Conservation (phyloP, 495 filamentous ascomycete species). For the Astrocystis sublimbata region DNA sequence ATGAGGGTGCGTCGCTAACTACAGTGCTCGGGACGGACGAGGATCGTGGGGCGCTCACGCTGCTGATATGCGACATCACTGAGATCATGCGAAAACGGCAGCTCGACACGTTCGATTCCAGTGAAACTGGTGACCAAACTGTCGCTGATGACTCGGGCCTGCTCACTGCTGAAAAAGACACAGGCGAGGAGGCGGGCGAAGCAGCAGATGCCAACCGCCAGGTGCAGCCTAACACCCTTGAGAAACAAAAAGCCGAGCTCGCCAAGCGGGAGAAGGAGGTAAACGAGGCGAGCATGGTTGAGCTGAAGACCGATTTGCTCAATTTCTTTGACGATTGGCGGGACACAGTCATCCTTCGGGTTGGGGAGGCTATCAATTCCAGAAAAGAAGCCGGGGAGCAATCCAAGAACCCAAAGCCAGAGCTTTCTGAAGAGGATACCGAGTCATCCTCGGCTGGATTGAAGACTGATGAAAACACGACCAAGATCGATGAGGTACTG, state of each 20-base stretch:
- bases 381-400: slow-evolving; percentile 42
- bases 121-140: slow-evolving; percentile 25
- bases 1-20: slow-evolving; percentile 30
- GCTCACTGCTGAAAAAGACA: slow-evolving; percentile 14
- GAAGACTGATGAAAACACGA: slow-evolving; percentile 24
- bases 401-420: slow-evolving; percentile 23
- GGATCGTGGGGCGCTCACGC: slow-evolving; percentile 34
- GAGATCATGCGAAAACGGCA: slow-evolving; percentile 44
- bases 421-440: slow-evolving; percentile 3
- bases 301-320: slow-evolving; percentile 39
- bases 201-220: slow-evolving; percentile 10
- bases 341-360: slow-evolving; percentile 58
- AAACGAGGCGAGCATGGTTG: slow-evolving; percentile 36
- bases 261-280: slow-evolving; percentile 38
- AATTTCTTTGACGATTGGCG: slow-evolving; percentile 67
- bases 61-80: slow-evolving; percentile 42
- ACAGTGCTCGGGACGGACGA: slow-evolving; percentile 36
- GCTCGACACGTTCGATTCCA: slow-evolving; percentile 40
- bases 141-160: slow-evolving; percentile 20
- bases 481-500: slow-evolving; percentile 49
- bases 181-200: slow-evolving; percentile 27
- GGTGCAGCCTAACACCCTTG: slow-evolving; percentile 27
- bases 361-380: slow-evolving; percentile 66
- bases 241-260: slow-evolving; percentile 28
- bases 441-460: slow-evolving; percentile 19